Conservation (phyloP, 352 stramenopile species). For the Phytopythium ostracodes region DNA sequence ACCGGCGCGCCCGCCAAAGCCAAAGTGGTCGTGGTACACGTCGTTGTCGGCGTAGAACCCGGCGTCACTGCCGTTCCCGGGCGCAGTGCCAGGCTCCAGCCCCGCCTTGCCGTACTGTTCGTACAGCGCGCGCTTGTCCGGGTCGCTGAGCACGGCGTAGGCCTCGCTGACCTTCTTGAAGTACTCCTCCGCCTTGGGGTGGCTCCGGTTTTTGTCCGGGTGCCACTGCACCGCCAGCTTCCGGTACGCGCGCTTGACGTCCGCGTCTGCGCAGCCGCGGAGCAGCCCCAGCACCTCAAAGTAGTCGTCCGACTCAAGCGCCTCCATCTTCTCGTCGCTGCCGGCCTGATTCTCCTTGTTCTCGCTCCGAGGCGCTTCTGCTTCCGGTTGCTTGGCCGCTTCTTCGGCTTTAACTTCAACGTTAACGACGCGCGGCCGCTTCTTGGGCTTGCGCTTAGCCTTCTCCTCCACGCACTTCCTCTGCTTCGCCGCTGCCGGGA, state of each 20-base stretch:
- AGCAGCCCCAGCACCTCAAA: conserved; percentile 55
- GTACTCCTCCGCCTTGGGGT: conserved; percentile 76
- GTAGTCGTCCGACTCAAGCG: conserved; percentile 73
- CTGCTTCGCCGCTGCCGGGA: background rate
- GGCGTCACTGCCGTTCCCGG: background rate
- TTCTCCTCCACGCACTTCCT: background rate
- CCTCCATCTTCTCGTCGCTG: conserved; percentile 12
- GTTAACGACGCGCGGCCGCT: background rate
- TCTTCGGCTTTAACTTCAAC: background rate
- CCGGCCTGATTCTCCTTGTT: conserved; percentile 1
- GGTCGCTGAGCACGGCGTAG: conserved; percentile 87
- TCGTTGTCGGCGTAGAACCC: background rate
- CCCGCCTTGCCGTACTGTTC: conserved; percentile 41
- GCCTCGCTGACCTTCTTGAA: conserved; percentile 90
- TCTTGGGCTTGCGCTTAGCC: background rate
- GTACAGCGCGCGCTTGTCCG: conserved; percentile 51
- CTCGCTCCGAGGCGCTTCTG: background rate
- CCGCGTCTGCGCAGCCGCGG: conserved; percentile 31
- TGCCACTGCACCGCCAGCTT: conserved; percentile 88
- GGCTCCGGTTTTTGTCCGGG: conserved; percentile 90
- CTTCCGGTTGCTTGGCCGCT: background rate
- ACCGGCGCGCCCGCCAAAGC: conserved; percentile 12
- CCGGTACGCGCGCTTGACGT: conserved; percentile 67
- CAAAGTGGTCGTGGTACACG: conserved; percentile 19
- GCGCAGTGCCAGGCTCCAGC: conserved; percentile 6